Evolutionary conservation across 805 yeast genomes (phyloP), one percentile per base, ranked within the genome.

Genomic region (Hanseniaspora thailandica): DNA sequence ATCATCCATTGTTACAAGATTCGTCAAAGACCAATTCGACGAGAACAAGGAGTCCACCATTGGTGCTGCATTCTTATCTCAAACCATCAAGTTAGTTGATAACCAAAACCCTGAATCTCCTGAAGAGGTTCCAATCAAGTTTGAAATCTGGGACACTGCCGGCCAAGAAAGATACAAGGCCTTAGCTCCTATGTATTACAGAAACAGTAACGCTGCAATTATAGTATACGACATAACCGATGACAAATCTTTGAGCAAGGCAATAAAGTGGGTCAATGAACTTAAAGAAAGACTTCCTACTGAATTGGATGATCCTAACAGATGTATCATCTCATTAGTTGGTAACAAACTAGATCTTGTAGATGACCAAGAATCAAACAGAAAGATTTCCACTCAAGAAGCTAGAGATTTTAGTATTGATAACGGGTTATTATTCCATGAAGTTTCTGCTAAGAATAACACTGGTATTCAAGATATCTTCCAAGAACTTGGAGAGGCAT

Each of bases 51-150:
- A 94, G 59, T 85, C 95, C 41, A 93, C 98, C 1, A 93, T 93
- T 53, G 99, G 99, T n/a, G 99, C 98, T 4, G 98, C 97, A 0
- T 93, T 90, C 67, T 76, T 93, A 38, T 86, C 97, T 17, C 94
- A 88, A 64, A 80, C 84, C 10, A 72, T 84, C 12, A 71, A 71
- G 50, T 30, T 45, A 28, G 20, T 38, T 20, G 45, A 40, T 13
- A 19, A 26, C 9, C 39, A 47, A n/a, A 36, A 36, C 15, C n/a
- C 23, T 8, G 44, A 39, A 6, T 60, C 59, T 7, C 63, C 58
- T 15, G 57, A 55, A 15, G 63, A 61, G 8, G 59, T 58, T 4
- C 60, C 64, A 3, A 66, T 75, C 30, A 80, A 78, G 60, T 74
- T 81, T 59, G 87, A 82, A 61, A 80, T 82, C 50, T 82, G 93